Conservation (phyloP, 176 grass and related monocot species). For the Aegilops bicornis region DNA sequence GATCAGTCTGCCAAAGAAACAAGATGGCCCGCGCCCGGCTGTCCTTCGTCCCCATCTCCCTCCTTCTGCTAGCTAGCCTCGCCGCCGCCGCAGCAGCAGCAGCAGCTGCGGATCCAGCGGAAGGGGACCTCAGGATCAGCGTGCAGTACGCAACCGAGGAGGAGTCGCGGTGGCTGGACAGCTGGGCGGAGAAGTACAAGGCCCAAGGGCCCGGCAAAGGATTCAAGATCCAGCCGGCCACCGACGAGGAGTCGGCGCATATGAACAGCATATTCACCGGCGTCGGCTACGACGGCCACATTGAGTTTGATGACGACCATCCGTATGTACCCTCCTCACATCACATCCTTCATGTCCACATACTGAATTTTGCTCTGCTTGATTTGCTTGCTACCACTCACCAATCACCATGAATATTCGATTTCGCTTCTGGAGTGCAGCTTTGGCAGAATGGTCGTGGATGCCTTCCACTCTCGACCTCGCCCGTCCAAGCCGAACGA, state of each 20-base stretch:
- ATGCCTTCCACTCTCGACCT: neutral
- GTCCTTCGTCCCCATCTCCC: neutral
- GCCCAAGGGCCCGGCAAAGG: neutral
- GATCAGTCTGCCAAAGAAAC: neutral
- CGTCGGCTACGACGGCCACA: neutral
- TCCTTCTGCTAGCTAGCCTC: neutral
- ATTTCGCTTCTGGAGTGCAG: neutral
- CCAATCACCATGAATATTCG: neutral
- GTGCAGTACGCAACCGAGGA: neutral
- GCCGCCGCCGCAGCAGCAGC: too few relatives aligned
- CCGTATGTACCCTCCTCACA: neutral
- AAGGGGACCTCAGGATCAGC: neutral
- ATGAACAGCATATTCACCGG: neutral
- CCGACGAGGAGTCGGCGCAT: neutral
- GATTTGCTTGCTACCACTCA: too few relatives aligned
- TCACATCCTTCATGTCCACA: neutral
- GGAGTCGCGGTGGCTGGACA: neutral
- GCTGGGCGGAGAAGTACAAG: neutral
- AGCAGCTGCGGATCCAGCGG: neutral
- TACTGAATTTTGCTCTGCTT: neutral
- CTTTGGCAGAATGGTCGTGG: neutral
- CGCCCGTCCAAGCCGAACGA: neutral
- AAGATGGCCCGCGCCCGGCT: neutral
- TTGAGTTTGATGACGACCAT: neutral
- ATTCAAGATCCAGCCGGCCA: neutral